A percentile compares a stretch with the other conserved stretches of the same genome.
These are phyloP conservation scores for Rutstroemia sp. DNA, from an alignment of 2,329 filamentous ascomycete genomes.

Conservation along the genomic window DNA sequence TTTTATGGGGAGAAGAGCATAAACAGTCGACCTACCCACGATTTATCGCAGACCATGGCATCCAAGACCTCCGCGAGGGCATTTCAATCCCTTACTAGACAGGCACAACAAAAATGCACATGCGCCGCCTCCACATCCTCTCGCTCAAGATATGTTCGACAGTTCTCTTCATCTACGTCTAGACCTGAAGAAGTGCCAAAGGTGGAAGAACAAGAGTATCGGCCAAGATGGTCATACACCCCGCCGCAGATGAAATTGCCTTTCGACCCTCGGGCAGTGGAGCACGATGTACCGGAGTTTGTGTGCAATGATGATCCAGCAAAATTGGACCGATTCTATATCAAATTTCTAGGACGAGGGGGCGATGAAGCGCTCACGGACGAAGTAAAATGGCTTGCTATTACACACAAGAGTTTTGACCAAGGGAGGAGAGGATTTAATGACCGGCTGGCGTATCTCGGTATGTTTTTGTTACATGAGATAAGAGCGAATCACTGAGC, in stretches of 20 bases:
- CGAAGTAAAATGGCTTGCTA: conserved; percentile 91
- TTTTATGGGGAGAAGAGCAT: conserved; percentile 4
- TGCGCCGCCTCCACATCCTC: conserved; percentile 16
- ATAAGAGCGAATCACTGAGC: conserved; percentile 14
- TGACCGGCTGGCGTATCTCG: conserved; percentile 81
- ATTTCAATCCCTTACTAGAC: conserved; percentile 31
- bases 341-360: conserved; percentile 63
- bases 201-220: conserved; percentile 29
- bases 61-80: conserved; percentile 38
- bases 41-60: conserved; percentile 33
- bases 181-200: conserved; percentile 27
- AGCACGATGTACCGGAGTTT: conserved; percentile 47
- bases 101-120: conserved; percentile 21
- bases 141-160: conserved; percentile 14
- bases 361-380: conserved; percentile 72
- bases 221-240: conserved; percentile 64
- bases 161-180: conserved; percentile 21
- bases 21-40: background rate
- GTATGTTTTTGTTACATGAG: conserved; percentile 39
- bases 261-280: conserved; percentile 42
- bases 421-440: conserved; percentile 92
- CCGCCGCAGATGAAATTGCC: conserved; percentile 63
- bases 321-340: conserved; percentile 71
- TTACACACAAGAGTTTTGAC: conserved; percentile 98
- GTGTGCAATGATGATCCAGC: conserved; percentile 68